These are phyloP conservation scores for Sporothrix humicola DNA, from an alignment of 2,329 filamentous ascomycete species.

Conservation along the genomic window DNA sequence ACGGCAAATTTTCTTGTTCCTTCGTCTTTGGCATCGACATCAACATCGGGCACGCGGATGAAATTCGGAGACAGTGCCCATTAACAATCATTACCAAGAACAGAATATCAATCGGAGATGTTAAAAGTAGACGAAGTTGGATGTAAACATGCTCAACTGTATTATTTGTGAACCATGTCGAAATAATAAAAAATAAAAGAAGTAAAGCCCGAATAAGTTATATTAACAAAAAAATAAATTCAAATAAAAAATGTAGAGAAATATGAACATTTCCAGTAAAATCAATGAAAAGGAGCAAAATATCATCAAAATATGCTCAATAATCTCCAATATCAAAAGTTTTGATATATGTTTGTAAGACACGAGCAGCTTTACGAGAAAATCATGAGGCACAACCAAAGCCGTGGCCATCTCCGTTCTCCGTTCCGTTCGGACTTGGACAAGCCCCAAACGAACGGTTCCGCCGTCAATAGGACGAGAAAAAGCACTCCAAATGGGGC, in stretches of 20 bases:
- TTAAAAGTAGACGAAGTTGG: not conserved
- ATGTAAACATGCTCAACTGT: no score
- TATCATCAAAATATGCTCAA: not conserved
- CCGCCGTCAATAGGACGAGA: not conserved
- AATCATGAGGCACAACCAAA: no score
- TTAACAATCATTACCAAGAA: not conserved
- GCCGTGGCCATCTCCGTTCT: slow-evolving; percentile 10
- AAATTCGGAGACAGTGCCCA: not conserved
- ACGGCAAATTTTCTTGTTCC: not conserved
- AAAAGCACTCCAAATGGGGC: not conserved
- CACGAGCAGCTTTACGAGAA: no score
- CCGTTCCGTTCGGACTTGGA: not conserved
- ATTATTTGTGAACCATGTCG: no score
- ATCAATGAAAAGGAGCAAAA: not conserved
- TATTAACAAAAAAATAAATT: no score
- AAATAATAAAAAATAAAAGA: no score
- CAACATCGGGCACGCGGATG: no score
- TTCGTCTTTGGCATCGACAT: no score
- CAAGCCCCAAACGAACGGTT: not conserved
- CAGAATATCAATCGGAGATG: no score
- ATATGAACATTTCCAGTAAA: not conserved
- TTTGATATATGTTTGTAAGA: no score
- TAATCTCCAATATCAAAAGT: not conserved
- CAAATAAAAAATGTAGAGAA: no score
- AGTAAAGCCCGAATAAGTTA: no score